Base-by-base conservation (phyloP, 202 grass and related monocot species). In the Digitaria exilis region DNA sequence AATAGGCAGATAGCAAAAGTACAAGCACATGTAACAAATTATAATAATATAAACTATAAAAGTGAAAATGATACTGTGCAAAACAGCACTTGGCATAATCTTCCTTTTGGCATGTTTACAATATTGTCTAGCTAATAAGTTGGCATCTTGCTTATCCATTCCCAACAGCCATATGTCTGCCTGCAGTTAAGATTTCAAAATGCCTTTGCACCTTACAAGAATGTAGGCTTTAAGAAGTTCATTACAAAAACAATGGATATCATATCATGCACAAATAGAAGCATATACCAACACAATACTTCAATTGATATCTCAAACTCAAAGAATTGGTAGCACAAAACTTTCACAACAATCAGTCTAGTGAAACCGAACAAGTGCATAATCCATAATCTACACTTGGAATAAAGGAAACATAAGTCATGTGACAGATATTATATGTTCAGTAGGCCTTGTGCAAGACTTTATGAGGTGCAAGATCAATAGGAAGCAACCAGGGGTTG, bases 81-180 rank as follows among this genome's bases (percentile, higher is more conserved):
- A 89, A 3, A 92, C 30, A 28, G 78, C 79, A 69, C 86, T 77
- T 70, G 82, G 78, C 17, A 76, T 76, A 52, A 71, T 78, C 34
- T 70, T 43, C 67, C 57, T 83, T 79, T 83, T 76, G 7, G 83
- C 54, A 34, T 30, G 28, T 18, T 81, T 77, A 42, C 69, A 87
- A 17, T 89, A 92, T 46, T 73, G 22, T 87, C 75, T 84, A 58
- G 87, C 87, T 75, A 84, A 39, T 21, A 84, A 42, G 66, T 81
- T 84, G 28, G 82, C 90, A 18, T 84, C 85, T 32, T 76, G 45
- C 71, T 89, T 87, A 73, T 84, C 84, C 69, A 66, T 76, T 19
- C 80, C 69, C 68, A 89, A 70, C 42, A 89, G 62, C 46, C 90
- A 92, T 57, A 92, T 87, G 65, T 92, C 87, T 13, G 24, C 87